Base-by-base conservation (phyloP, 768 basidiomycete genomes). In the Pleurotus cornucopiae region DNA sequence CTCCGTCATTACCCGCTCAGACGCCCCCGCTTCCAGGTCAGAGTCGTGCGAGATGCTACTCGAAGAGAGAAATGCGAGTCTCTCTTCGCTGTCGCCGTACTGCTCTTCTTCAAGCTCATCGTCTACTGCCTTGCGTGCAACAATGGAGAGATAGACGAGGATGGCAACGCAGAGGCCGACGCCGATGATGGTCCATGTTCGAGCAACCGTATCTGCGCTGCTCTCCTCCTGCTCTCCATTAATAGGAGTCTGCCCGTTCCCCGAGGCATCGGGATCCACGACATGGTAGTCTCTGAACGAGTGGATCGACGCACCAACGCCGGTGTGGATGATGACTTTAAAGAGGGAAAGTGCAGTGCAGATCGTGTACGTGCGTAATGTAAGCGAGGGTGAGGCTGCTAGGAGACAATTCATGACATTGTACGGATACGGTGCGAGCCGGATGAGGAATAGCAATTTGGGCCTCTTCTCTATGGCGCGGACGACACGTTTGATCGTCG, bases 331-430 rank as follows among this genome's bases (percentile, higher is more conserved):
- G 70, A 92, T 86, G 63, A 95, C 83, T 69, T 97, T 96, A 83
- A 91, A 83, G 54, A 95, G 78, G 55, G 89, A 88, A 54, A 94
- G 76, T 12, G 86, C 86, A 20, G 94, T 93, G 76, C 89, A 88
- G 49, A 82, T 66, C 40, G 84, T 82, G 74, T 93, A 94, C 21
- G 89, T 91, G 60, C 78, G 77, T 60, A 94, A 76, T 4, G 86
- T 86, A 62, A 95, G 83, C 5, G 87, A 84, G 30, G 86, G 86
- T n/a, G 89, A 85, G 2, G 91, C 90, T 6, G 94, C 93, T 47
- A 97, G 81, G 47, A 97, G 84, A 65, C 89, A 91, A 74, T 96
- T 97, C 85, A 96, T 91, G 64, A 96, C 89, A 73, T 96, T 96
- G 75, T 89, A 92, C 0, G 89, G 91, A 67, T 93, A 92, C 3